Evolutionary conservation across 257 asterid genomes (phyloP), one percentile per base, ranked within the genome.

Genomic region (Plectranthus barbatus): DNA sequence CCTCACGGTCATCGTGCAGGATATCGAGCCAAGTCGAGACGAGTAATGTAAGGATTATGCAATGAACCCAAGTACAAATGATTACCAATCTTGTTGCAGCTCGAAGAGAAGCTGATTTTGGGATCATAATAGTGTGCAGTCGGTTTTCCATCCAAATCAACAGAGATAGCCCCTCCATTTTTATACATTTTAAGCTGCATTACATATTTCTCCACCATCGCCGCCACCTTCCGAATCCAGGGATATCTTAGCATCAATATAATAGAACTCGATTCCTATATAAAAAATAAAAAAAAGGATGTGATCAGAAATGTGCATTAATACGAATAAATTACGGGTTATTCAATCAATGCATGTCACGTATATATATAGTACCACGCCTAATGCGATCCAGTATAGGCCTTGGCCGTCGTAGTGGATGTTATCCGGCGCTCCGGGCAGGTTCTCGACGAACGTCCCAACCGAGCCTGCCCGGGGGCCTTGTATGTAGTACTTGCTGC

Each of bases 391-490:
- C 97, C 95, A 92, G 18, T 83, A 92, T 0, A 56, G 80, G 37
- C 95, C 95, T 48, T 86, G 85, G 44, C 95, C 98, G 58, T 86
- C 98, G 29, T 86, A 92, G 33, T 86, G 68, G 53, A 92, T 79
- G 75, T 92, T 92, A 71, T 92, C 98, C 0, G 99, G 95, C 62
- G 72, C 12, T 42, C 99, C 99, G 6, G 99, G 97, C 55, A 89
- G 66, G 61, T 89, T 80, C 37, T 84, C 88, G n/a, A 82, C 58
- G 50, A 92, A 82, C 4, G 62, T 52, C 6, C 84, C 96, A 5
- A 83, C 72, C 0, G 76, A 37, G 19, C 96, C 99, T 53, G 71
- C 80, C 31, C 24, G 77, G 9, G 79, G 83, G 7, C 99, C 97
- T 37, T 79, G 52, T 47, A 89, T 56, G 73, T 82, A 81, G 57